Evolutionary conservation across 495 filamentous ascomycete genomes (phyloP).

Genomic region (Neurospora cerealis): DNA sequence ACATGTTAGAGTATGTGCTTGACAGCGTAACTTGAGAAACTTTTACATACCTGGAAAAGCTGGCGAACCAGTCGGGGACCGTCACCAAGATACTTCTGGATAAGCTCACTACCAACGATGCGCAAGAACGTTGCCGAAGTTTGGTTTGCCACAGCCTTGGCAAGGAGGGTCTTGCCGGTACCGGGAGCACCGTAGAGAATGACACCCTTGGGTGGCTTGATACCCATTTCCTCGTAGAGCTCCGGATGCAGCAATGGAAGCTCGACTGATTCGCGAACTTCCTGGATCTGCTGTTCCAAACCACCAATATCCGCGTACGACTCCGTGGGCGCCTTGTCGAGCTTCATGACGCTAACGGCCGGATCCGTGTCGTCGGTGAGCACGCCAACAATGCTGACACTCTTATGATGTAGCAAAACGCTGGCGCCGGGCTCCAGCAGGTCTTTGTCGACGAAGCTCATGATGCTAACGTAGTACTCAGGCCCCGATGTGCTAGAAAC

Average conservation of each 20-base stretch:
- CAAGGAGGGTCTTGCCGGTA: conserved; percentile 94
- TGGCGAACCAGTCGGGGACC: conserved; percentile 90
- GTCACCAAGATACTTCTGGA: conserved; percentile 98
- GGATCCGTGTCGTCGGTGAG: conserved; percentile 95
- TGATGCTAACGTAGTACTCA: conserved; percentile 99
- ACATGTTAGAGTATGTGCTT: conserved; percentile 10
- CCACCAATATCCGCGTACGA: conserved; percentile 99
- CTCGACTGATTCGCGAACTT: conserved; percentile 95
- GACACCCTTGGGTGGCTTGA: conserved; percentile 98
- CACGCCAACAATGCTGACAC: conserved; percentile 94
- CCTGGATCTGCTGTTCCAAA: conserved; percentile 89
- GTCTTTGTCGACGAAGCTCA: conserved; percentile 99
- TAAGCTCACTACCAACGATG: conserved; percentile 95
- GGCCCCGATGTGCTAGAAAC: conserved; percentile 95
- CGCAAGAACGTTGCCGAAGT: conserved; percentile 97
- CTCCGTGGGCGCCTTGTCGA: conserved; percentile 97
- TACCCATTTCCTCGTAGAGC: conserved; percentile 99
- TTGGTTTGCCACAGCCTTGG: conserved; percentile 97
- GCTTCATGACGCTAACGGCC: conserved; percentile 96
- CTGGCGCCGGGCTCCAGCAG: conserved; percentile 93
- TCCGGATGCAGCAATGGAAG: conserved; percentile 92
- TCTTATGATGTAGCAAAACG: conserved; percentile 94
- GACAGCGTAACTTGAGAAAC: not conserved
- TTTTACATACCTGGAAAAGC: conserved; percentile 66
- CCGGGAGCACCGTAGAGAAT: conserved; percentile 97